Base-by-base conservation (phyloP, 129 eudicot genomes). In the Gnaphalium uliginosum region DNA sequence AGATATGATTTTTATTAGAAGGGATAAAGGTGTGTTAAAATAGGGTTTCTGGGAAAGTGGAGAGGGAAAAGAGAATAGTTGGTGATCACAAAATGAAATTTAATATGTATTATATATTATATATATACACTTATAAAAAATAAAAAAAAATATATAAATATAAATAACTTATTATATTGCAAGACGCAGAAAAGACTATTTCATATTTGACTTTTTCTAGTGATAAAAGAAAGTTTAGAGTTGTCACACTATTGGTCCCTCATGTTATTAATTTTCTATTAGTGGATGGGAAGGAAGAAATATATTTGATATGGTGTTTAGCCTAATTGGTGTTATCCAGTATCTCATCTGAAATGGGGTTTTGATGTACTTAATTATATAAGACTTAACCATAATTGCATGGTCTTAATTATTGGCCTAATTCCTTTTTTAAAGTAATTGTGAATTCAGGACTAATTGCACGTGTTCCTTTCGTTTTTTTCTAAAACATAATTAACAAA, bases 11-110 rank as follows among this genome's bases (percentile, higher is more conserved):
- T 79, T 74, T 41, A 41, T 41, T 66, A 29, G 62, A 33, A 54
- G 62, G 68, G 46, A 79, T 30, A 72, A 30, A 22, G 46, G 59
- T 23, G 66, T 14, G 59, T 8, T 13, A n/a, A 41, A 23, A 30
- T 54, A 33, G 37, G 30, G 74, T 67, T 81, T 84, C 88, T 37
- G 68, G 74, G 88, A 84, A 84, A 59, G 85, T 50, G 70, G 33
- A 43, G 71, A 62, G 85, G 80, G 87, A 71, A 84, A 80, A n/a
- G 73, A 76, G 33, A 48, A 7, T 39, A 69, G 71, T 23, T 50
- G 21, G 63, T 29, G 69, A 57, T n/a, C n/a, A n/a, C 57, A 32
- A n/a, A 43, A 35, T 25, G 24, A 10, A 59, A 5, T 48, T 1
- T 19, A 24, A 48, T 23, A 15, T 24, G 60, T 73, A 68, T 69